phyloP scores from a whole-genome alignment of 163 green algal genomes.

The Scenedesmus sp. region DNA sequence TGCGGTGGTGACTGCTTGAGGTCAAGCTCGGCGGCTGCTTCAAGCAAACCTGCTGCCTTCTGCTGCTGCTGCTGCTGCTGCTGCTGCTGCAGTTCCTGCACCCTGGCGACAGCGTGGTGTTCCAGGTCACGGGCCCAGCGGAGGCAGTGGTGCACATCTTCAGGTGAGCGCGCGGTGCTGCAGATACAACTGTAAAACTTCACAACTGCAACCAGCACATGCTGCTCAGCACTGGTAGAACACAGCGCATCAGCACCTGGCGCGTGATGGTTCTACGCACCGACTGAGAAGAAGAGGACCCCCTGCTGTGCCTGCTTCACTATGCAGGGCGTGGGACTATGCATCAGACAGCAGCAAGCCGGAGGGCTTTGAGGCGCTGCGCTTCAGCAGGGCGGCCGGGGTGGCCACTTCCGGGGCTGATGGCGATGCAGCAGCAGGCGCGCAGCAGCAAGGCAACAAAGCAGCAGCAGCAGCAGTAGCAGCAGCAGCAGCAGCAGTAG shows the following conservation, averaged over 20 bases:
- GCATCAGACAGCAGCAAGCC: not conserved
- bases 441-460: not conserved
- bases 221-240: too few species aligned
- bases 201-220: too few species aligned
- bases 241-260: too few species aligned
- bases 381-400: not conserved
- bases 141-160: conserved; percentile 9
- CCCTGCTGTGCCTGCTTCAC: too few species aligned
- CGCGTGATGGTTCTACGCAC: too few species aligned
- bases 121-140: conserved; percentile 13
- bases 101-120: conserved; percentile 24
- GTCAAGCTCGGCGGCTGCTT: not conserved
- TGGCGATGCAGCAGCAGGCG: not conserved
- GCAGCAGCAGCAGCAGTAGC: not conserved
- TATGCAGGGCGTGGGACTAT: not conserved
- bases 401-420: not conserved
- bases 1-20: too few species aligned
- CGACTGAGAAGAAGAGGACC: too few species aligned
- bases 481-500: not conserved
- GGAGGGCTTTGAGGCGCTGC: not conserved
- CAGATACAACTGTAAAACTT: not conserved
- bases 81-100: conserved; percentile 38
- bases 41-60: not conserved
- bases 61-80: conserved; percentile 4
- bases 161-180: not conserved